Percentiles rank a stretch among this genome's conserved stretches.
phyloP scores from a whole-genome alignment of 495 filamentous ascomycete genomes.

The Haplographium delicatum region DNA sequence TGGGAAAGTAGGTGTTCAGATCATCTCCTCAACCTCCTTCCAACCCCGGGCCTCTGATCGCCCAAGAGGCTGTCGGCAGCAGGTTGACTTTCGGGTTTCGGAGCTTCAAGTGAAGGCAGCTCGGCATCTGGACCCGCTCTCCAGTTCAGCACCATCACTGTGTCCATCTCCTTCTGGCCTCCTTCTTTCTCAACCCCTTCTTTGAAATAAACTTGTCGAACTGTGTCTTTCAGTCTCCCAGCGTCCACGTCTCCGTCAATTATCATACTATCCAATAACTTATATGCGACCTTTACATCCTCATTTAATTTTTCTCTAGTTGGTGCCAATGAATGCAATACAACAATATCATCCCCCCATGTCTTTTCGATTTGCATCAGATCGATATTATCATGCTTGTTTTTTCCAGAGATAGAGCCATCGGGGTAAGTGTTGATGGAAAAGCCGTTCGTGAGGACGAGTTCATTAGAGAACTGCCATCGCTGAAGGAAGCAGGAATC shows the following conservation, averaged over 20 bases:
- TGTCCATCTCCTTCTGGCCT: conserved; percentile 4
- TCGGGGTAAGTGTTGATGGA: conserved; percentile 46
- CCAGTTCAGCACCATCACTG: conserved; percentile 24
- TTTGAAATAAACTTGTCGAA: conserved; percentile 24
- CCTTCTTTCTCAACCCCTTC: conserved; percentile 16
- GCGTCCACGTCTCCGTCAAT: conserved; percentile 3
- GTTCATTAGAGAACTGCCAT: conserved; percentile 51
- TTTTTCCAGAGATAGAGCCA: conserved; percentile 17
- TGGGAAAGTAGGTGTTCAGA: no score
- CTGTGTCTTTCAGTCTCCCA: conserved; percentile 2
- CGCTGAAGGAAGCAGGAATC: conserved; percentile 52
- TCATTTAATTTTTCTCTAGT: conserved; percentile 6
- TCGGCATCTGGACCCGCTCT: not conserved
- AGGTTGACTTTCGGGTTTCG: no score
- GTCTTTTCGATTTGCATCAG: conserved; percentile 21
- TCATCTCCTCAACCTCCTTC: no score
- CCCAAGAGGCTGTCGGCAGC: no score
- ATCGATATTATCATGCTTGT: conserved; percentile 16
- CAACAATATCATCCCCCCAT: conserved; percentile 21
- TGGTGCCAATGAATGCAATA: conserved; percentile 19
- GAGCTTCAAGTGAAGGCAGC: no score
- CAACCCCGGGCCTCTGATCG: no score
- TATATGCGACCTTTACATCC: conserved; percentile 13
- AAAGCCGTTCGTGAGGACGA: conserved; percentile 52
- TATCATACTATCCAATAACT: conserved; percentile 15